Evolutionary conservation across 208 protist genomes (phyloP).

Genomic region (Dictyostelium gargantuum): DNA sequence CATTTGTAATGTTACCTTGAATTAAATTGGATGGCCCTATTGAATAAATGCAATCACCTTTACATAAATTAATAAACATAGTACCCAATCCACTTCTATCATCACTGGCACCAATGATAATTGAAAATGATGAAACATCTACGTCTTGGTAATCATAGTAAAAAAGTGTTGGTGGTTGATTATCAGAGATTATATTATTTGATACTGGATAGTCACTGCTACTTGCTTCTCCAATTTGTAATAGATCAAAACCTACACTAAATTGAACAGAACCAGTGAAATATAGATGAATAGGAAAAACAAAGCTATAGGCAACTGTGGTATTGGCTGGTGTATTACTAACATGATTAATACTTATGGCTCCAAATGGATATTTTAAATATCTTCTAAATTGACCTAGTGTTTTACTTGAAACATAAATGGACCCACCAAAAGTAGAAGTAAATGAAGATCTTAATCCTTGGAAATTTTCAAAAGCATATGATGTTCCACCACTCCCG

Average conservation of each 20-base stretch:
- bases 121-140: neutral
- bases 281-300: neutral
- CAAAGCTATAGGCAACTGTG: neutral
- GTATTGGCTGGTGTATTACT: too few species aligned
- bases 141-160: neutral
- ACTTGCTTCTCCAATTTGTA: too few species aligned
- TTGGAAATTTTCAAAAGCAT: neutral
- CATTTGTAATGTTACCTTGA: neutral
- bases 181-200: too few species aligned
- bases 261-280: neutral
- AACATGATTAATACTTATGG: too few species aligned
- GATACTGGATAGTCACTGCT: too few species aligned
- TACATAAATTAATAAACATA: neutral
- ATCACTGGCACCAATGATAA: neutral
- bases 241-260: too few species aligned
- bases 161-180: neutral
- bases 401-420: neutral
- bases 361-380: neutral
- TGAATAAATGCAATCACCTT: neutral
- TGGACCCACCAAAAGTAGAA: neutral
- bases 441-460: neutral
- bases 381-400: too few species aligned
- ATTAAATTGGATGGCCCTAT: neutral
- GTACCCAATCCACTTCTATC: neutral
- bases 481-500: too few species aligned